Evolutionary conservation across 2,329 filamentous ascomycete species (phyloP).

Genomic region (Ophiostoma pallidulum): DNA sequence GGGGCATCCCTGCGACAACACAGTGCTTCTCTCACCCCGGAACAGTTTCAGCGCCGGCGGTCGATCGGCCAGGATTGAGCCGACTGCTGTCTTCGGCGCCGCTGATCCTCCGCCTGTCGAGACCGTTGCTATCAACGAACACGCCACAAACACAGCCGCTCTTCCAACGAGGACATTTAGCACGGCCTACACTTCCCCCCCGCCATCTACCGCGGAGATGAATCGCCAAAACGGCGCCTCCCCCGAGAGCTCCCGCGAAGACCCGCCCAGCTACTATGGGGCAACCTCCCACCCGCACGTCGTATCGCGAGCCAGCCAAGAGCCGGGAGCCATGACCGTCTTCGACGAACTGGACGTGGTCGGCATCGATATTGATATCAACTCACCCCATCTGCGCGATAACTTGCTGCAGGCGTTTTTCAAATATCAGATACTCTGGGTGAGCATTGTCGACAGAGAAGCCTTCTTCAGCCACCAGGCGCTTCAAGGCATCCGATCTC

Average conservation of each 20-base stretch:
- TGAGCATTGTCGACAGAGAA: constrained; percentile 4
- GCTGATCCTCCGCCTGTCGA: too few species aligned
- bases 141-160: too few species aligned
- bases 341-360: constrained; percentile 3
- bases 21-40: too few species aligned
- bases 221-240: background rate
- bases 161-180: too few species aligned
- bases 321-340: background rate
- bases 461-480: constrained; percentile 4
- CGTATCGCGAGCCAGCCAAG: background rate
- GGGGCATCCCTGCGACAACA: too few species aligned
- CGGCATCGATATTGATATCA: constrained; percentile 6
- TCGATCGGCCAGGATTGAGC: too few species aligned
- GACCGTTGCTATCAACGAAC: too few species aligned
- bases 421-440: constrained; percentile 11
- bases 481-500: background rate
- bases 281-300: constrained; percentile 9
- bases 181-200: background rate
- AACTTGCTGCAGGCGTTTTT: constrained; percentile 9
- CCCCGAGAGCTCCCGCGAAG: background rate
- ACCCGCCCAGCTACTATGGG: constrained; percentile 7
- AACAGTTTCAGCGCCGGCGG: too few species aligned
- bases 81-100: too few species aligned
- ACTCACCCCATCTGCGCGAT: constrained; percentile 7
- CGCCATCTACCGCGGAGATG: background rate